Conservation (phyloP, 768 basidiomycete genomes). For the Fomitopsis serialis region DNA sequence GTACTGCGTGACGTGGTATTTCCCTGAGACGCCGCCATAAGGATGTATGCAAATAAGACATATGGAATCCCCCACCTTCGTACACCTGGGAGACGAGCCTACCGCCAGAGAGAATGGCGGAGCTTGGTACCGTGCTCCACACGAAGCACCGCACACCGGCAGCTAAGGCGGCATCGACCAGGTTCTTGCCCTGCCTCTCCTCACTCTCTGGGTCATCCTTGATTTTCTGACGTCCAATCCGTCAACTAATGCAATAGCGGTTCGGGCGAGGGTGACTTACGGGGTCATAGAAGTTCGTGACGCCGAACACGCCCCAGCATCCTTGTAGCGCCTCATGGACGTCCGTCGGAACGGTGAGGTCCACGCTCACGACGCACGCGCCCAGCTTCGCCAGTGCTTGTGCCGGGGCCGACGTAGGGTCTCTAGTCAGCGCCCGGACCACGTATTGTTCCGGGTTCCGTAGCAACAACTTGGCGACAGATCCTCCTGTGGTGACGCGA, state of each 20-base stretch:
- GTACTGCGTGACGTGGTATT: constrained; percentile 16
- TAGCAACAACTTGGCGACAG: constrained; percentile 13
- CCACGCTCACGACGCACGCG: constrained; percentile 12
- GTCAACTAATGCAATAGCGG: too few species aligned
- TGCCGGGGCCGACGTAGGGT: constrained; percentile 8
- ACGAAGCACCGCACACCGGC: constrained; percentile 12
- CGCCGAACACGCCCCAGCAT: constrained; percentile 17
- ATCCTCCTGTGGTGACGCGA: constrained; percentile 13
- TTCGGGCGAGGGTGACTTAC: too few species aligned
- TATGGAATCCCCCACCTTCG: constrained; percentile 14
- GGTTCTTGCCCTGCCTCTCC: constrained; percentile 15
- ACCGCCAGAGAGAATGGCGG: constrained; percentile 11
- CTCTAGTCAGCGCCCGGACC: constrained; percentile 13
- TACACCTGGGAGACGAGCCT: constrained; percentile 13
- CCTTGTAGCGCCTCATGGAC: constrained; percentile 7
- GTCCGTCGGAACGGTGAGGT: constrained; percentile 11
- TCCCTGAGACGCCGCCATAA: constrained; percentile 1
- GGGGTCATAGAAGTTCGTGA: constrained; percentile 17
- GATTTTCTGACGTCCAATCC: constrained; percentile 16
- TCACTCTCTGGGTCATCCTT: constrained; percentile 15
- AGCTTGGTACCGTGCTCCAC: constrained; percentile 17
- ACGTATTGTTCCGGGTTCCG: constrained; percentile 7
- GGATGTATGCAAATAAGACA: too few species aligned
- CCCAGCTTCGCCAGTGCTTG: constrained; percentile 6
- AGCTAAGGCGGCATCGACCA: constrained; percentile 10